Base-by-base conservation (phyloP, 768 basidiomycete species). In the Boletus insuetus region DNA sequence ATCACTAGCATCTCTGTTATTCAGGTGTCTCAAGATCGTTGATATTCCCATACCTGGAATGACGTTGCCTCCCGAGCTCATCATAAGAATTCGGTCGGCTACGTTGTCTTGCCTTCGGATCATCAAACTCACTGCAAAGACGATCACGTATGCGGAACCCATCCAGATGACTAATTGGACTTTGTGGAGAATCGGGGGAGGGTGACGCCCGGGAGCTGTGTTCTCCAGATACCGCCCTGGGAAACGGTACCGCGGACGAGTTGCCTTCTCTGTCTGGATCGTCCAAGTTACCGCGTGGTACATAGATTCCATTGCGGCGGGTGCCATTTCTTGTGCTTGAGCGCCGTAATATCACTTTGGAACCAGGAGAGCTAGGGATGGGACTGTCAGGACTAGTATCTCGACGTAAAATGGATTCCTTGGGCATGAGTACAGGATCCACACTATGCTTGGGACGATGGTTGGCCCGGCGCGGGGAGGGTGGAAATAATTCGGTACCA, bases 51-150 rank as follows among this genome's bases (percentile, higher is more conserved):
- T 87, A 85, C 68, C 91, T 76, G 49, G 86, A 80, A 53, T 83
- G 76, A 52, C 77, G 68, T 19, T 78, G 75, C 63, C 77, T 79
- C 16, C 82, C 83, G 54, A 83, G 69, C 53, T 86, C 90, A 62
- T 89, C 91, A 56, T 82, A 82, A 54, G 87, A 88, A 62, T 72
- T 83, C 16, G 87, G 87, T 39, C 86, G 76, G 16, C 77, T 77
- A 32, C 82, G 78, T 51, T 82, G 74, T 53, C 82, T 75, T 51
- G 74, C 49, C 49, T 69, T 81, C 5, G 77, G 68, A 10, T 83
- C 83, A 61, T 87, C 87, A 51, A 87, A 73, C 60, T 91, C 89
- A 64, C 85, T 89, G 66, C 87, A 84, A 73, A 89, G 87, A 32
- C 88, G 82, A 17, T 84, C 82, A 12, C 65, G 67, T 42, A 70